Evolutionary conservation across 2,329 filamentous ascomycete genomes (phyloP).

Genomic region (Ophiostoma himal-ulmi): DNA sequence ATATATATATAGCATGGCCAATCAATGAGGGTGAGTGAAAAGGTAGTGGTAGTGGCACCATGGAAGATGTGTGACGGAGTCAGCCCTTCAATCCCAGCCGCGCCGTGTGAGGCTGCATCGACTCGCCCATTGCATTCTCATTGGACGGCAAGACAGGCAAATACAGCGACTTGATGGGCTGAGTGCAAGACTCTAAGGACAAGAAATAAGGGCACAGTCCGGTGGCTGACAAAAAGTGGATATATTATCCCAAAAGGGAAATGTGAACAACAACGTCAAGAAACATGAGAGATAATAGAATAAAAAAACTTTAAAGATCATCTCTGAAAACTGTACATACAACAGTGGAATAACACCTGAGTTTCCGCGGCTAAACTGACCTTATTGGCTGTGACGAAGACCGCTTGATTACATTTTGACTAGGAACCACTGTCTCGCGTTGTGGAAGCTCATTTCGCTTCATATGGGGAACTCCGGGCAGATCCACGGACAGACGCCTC

Average conservation of each 20-base stretch:
- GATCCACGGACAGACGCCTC: slow-evolving; percentile 22
- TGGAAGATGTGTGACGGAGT: not conserved
- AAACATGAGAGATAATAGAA: not conserved
- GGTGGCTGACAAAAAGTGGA: slow-evolving; percentile 18
- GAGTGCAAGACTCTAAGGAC: not conserved
- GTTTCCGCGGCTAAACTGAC: not conserved
- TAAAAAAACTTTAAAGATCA: not conserved
- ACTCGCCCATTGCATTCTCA: not conserved
- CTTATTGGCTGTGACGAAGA: not conserved
- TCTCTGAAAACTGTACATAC: not conserved
- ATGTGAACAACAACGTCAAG: not conserved
- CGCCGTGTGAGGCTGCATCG: slow-evolving; percentile 17
- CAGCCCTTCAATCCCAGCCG: slow-evolving; percentile 14
- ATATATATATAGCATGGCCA: not conserved
- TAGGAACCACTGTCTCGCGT: slow-evolving; percentile 18
- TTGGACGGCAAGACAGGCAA: not conserved
- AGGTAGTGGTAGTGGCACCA: not conserved
- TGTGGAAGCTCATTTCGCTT: slow-evolving; percentile 28
- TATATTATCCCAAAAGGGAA: not conserved
- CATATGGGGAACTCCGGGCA: slow-evolving; percentile 28
- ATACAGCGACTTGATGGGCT: not conserved
- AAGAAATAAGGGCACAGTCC: slow-evolving; percentile 13
- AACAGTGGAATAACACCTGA: not conserved
- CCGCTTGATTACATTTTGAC: not conserved
- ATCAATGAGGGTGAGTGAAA: not conserved